These are phyloP conservation scores for Neoascochyta sp. DNA, from an alignment of 2,329 filamentous ascomycete species.

Conservation along the genomic window DNA sequence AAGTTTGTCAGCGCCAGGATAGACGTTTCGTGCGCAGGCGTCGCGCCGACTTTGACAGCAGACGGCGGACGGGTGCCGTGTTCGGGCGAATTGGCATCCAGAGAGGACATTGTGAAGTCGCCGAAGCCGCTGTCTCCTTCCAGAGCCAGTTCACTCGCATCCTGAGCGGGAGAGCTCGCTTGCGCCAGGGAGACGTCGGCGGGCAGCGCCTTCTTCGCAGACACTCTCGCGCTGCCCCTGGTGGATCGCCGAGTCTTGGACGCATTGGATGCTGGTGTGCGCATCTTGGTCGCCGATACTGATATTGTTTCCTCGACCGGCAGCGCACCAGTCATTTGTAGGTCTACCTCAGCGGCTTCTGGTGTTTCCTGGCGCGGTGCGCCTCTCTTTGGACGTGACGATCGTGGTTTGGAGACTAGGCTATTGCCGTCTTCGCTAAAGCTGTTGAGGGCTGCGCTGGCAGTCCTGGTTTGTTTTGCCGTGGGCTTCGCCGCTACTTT, in stretches of 20 bases:
- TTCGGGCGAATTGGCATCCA: conserved; percentile 33
- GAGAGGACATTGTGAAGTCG: conserved; percentile 32
- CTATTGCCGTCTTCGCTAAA: conserved; percentile 40
- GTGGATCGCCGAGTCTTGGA: conserved; percentile 16
- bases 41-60: conserved; percentile 43
- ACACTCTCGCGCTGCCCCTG: conserved; percentile 15
- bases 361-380: conserved; percentile 18
- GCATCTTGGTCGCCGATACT: conserved; percentile 7
- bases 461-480: conserved; percentile 14
- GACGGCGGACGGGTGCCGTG: conserved; percentile 42
- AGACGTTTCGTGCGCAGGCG: conserved; percentile 45
- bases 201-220: conserved; percentile 13
- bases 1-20: conserved; percentile 51
- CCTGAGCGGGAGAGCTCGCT: conserved; percentile 2
- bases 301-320: conserved; percentile 13
- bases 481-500: conserved; percentile 15
- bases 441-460: conserved; percentile 13
- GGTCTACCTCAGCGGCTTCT: conserved; percentile 20
- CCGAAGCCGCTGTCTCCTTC: conserved; percentile 31
- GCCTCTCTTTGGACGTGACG: conserved; percentile 18
- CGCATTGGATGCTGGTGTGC: conserved; percentile 19
- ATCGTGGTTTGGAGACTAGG: conserved; percentile 26
- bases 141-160: conserved; percentile 7
- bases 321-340: conserved; percentile 38
- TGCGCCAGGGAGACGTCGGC: conserved; percentile 3